Conservation (phyloP, 2,329 filamentous ascomycete genomes). For the Didymosphaeria variabile region DNA sequence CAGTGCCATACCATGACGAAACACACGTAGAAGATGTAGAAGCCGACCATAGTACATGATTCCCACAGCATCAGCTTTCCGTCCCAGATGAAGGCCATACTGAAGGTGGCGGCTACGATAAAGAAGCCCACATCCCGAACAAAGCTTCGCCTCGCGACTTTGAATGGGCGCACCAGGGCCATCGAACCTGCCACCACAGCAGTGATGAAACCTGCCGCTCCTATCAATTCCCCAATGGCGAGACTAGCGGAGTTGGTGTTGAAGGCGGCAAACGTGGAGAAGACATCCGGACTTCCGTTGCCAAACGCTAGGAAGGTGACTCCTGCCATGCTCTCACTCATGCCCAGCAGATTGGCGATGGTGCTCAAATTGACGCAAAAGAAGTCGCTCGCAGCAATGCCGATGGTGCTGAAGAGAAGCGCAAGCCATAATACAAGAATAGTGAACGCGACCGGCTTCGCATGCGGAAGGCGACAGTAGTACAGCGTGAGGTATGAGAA, state of each 20-base stretch:
- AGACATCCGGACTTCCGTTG: slow-evolving; percentile 97
- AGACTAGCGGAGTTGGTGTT: slow-evolving; percentile 95
- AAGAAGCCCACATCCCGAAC: slow-evolving; percentile 93
- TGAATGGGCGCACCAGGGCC: slow-evolving; percentile 95
- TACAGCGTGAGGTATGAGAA: slow-evolving; percentile 89
- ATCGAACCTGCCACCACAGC: slow-evolving; percentile 96
- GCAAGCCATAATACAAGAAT: slow-evolving; percentile 84
- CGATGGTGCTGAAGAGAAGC: slow-evolving; percentile 93
- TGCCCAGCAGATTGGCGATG: slow-evolving; percentile 84
- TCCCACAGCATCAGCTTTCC: slow-evolving; percentile 88
- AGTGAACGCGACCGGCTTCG: slow-evolving; percentile 79
- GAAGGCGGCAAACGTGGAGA: slow-evolving; percentile 99
- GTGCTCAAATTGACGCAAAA: slow-evolving; percentile 97
- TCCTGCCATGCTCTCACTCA: slow-evolving; percentile 95
- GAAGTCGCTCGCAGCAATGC: slow-evolving; percentile 97
- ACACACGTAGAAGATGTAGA: slow-evolving; percentile 88
- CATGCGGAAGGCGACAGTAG: slow-evolving; percentile 78
- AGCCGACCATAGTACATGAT: slow-evolving; percentile 86
- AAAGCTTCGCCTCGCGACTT: slow-evolving; percentile 88
- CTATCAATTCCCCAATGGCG: slow-evolving; percentile 93
- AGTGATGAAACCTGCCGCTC: slow-evolving; percentile 94
- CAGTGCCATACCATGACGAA: slow-evolving; percentile 94
- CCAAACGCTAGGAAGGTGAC: slow-evolving; percentile 97
- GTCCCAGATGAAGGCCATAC: slow-evolving; percentile 86
- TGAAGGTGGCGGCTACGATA: slow-evolving; percentile 84